These are phyloP conservation scores for Penicillium griseofulvum DNA, from an alignment of 2,329 filamentous ascomycete species.

Conservation along the genomic window DNA sequence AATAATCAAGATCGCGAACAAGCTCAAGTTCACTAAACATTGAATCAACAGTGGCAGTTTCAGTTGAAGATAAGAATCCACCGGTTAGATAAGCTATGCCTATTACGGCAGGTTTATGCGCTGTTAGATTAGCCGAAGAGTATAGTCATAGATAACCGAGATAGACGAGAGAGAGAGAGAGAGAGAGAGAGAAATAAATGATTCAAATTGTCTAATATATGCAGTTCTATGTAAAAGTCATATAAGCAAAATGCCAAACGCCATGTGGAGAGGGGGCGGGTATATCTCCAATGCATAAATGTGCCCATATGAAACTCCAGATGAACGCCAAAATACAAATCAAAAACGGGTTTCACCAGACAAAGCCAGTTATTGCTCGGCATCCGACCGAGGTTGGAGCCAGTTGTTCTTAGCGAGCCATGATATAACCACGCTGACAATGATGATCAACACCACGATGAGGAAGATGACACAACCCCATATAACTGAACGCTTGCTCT, in stretches of 20 bases:
- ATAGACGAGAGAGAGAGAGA: background rate
- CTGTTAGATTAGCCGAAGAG: background rate
- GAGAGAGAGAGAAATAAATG: background rate
- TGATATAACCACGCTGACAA: conserved; percentile 46
- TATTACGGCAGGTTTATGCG: background rate
- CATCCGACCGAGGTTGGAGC: conserved; percentile 14
- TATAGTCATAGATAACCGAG: background rate
- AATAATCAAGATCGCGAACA: background rate
- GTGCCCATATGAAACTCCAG: background rate
- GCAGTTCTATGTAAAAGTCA: background rate
- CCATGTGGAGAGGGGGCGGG: conserved; percentile 2
- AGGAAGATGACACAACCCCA: conserved; percentile 37
- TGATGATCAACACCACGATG: conserved; percentile 38
- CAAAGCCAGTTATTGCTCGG: background rate
- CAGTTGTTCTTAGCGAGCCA: conserved; percentile 41
- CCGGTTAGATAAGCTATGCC: background rate
- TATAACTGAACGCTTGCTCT: conserved; percentile 50
- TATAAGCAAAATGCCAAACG: background rate
- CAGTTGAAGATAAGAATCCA: background rate
- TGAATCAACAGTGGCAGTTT: background rate
- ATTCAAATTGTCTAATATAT: background rate
- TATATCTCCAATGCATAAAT: conserved; percentile 4
- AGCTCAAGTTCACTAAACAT: too few species aligned
- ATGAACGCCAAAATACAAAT: background rate
- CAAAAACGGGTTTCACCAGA: background rate